A percentile compares a stretch with the other conserved stretches of the same genome.
Evolutionary conservation across 257 asterid species (phyloP).

Genomic region (Euphrasia confusa): DNA sequence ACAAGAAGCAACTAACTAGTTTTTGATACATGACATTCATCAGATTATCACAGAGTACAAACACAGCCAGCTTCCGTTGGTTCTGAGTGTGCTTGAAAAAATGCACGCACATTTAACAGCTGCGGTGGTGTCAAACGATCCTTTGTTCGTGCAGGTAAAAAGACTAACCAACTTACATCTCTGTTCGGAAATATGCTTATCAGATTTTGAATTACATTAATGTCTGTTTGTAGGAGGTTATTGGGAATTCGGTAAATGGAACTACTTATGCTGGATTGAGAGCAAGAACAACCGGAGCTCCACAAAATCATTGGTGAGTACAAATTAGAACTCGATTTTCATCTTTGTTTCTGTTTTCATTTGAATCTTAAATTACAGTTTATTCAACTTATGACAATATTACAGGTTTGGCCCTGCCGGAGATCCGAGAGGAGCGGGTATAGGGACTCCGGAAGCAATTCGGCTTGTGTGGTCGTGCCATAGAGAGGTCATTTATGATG

Average conservation of each 20-base stretch:
- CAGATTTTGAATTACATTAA: neutral
- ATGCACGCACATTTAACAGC: constrained; percentile 98
- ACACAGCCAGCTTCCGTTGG: constrained; percentile 58
- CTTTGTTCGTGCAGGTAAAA: constrained; percentile 71
- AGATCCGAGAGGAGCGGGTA: constrained; percentile 91
- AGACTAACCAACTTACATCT: constrained; percentile 4
- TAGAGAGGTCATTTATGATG: constrained; percentile 69
- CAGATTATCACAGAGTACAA: constrained; percentile 82
- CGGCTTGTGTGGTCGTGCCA: constrained; percentile 94
- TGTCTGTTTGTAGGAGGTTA: constrained; percentile 49
- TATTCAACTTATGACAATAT: neutral
- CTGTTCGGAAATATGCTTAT: neutral
- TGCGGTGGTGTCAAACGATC: constrained; percentile 89
- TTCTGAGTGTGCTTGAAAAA: constrained; percentile 61
- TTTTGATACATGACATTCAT: neutral
- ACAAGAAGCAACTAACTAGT: neutral
- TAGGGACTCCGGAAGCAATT: constrained; percentile 90
- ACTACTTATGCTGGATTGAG: constrained; percentile 85
- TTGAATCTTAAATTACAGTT: neutral
- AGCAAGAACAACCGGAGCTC: constrained; percentile 96
- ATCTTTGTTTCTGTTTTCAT: neutral
- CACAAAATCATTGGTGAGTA: constrained; percentile 90
- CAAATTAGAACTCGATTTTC: neutral
- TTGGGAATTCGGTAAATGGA: constrained; percentile 91
- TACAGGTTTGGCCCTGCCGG: constrained; percentile 90